Evolutionary conservation across 1,139 yeast species (phyloP).

Genomic region (Lodderomyces beijingensis): DNA sequence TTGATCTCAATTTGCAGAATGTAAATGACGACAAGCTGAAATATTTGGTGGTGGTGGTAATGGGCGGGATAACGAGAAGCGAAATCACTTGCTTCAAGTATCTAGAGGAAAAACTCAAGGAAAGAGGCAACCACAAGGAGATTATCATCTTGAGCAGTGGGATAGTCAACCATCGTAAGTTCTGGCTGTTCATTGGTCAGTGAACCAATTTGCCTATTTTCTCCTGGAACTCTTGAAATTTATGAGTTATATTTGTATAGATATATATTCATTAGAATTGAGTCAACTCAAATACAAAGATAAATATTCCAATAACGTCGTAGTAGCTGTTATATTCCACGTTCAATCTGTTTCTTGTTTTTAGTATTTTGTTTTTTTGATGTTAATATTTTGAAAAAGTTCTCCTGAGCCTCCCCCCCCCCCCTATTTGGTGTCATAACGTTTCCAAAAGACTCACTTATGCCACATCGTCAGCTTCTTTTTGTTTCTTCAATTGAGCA

Average conservation of each 20-base stretch:
- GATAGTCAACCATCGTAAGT: constrained; percentile 44
- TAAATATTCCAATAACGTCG: no score
- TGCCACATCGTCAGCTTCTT: constrained; percentile 58
- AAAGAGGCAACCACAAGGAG: constrained; percentile 32
- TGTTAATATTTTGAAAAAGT: no score
- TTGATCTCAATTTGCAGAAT: constrained; percentile 34
- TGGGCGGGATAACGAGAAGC: constrained; percentile 81
- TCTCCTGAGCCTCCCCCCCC: no score
- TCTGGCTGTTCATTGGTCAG: constrained; percentile 16
- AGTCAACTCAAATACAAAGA: no score
- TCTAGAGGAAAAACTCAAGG: constrained; percentile 38
- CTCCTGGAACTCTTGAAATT: background rate
- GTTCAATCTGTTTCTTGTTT: no score
- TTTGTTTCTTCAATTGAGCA: constrained; percentile 67
- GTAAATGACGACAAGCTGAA: constrained; percentile 24
- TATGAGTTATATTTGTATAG: no score
- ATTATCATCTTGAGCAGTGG: constrained; percentile 55
- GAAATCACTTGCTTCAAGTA: constrained; percentile 66
- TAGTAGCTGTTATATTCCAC: no score
- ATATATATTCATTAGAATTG: no score
- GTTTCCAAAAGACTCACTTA: no score
- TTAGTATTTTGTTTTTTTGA: no score
- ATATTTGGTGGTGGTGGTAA: constrained; percentile 47
- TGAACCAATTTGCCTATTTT: no score
- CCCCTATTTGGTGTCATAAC: no score